Evolutionary conservation across 805 yeast species (phyloP).

Genomic region (Candida loeiensis): DNA sequence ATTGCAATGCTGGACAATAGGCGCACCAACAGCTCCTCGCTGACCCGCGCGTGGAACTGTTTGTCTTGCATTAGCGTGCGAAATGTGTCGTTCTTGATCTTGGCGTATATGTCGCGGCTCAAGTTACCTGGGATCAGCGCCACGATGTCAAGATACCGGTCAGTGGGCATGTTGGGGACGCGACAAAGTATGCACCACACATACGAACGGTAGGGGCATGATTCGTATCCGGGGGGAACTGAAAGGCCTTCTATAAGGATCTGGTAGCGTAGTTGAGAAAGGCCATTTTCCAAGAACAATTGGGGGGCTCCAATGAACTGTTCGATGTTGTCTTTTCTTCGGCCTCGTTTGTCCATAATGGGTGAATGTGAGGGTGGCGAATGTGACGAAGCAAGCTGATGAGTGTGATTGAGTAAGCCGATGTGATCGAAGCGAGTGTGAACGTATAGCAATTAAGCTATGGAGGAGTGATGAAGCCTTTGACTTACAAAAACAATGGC

Average conservation of each 20-base stretch:
- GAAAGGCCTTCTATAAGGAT: constrained; percentile 39
- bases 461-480: too few relatives aligned
- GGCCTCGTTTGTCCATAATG: constrained; percentile 21
- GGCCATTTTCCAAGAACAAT: constrained; percentile 44
- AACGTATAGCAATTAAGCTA: too few relatives aligned
- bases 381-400: too few relatives aligned
- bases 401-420: too few relatives aligned
- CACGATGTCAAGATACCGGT: constrained; percentile 49
- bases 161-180: constrained; percentile 55
- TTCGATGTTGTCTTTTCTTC: constrained; percentile 54
- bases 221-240: constrained; percentile 43
- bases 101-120: constrained; percentile 51
- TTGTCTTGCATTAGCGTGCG: constrained; percentile 77
- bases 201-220: constrained; percentile 65
- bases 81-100: constrained; percentile 82
- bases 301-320: constrained; percentile 44
- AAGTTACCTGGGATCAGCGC: constrained; percentile 46
- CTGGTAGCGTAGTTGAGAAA: constrained; percentile 48
- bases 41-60: constrained; percentile 58
- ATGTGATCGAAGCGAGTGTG: too few relatives aligned
- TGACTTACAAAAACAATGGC: neutral
- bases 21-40: constrained; percentile 66
- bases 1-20: constrained; percentile 71
- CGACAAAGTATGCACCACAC: constrained; percentile 79
- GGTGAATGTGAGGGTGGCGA: neutral